Conservation (phyloP, 768 basidiomycete genomes). For the Leccinum variicolor region DNA sequence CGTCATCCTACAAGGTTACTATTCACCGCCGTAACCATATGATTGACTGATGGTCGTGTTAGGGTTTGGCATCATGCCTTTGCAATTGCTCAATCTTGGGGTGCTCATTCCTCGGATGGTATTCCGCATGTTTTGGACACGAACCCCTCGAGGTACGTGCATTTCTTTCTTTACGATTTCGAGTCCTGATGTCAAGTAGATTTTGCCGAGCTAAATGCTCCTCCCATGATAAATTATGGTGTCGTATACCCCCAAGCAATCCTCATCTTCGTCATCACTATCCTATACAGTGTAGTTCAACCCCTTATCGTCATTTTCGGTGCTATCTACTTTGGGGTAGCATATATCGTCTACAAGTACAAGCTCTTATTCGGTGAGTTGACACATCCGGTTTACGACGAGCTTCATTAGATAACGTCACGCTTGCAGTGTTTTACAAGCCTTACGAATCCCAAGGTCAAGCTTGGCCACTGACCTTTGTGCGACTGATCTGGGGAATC, state of each 20-base stretch:
- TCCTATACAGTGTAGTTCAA: slow-evolving; percentile 94
- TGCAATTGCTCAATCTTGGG: slow-evolving; percentile 91
- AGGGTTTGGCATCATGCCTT: slow-evolving; percentile 93
- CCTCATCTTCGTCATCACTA: slow-evolving; percentile 90
- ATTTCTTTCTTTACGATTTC: neutral
- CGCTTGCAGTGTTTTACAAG: slow-evolving; percentile 84
- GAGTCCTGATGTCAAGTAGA: slow-evolving; percentile 46
- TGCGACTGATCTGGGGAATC: slow-evolving; percentile 88
- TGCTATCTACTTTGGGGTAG: slow-evolving; percentile 93
- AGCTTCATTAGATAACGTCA: neutral
- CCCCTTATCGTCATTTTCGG: slow-evolving; percentile 95
- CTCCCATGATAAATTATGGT: slow-evolving; percentile 98
- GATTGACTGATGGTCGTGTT: slow-evolving; percentile 4
- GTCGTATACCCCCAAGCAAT: slow-evolving; percentile 96
- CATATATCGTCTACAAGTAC: slow-evolving; percentile 97
- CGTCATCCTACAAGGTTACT: slow-evolving; percentile 74
- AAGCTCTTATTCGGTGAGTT: slow-evolving; percentile 87
- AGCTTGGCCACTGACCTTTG: slow-evolving; percentile 96
- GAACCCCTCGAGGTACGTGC: slow-evolving; percentile 81
- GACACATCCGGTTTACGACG: neutral
- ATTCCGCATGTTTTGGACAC: slow-evolving; percentile 71
- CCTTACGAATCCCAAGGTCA: slow-evolving; percentile 97
- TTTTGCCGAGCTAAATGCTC: slow-evolving; percentile 93
- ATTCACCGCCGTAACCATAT: neutral
- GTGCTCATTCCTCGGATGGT: slow-evolving; percentile 79